Conservation (phyloP, 345 rosid genomes). For the Pistacia atlantica region DNA sequence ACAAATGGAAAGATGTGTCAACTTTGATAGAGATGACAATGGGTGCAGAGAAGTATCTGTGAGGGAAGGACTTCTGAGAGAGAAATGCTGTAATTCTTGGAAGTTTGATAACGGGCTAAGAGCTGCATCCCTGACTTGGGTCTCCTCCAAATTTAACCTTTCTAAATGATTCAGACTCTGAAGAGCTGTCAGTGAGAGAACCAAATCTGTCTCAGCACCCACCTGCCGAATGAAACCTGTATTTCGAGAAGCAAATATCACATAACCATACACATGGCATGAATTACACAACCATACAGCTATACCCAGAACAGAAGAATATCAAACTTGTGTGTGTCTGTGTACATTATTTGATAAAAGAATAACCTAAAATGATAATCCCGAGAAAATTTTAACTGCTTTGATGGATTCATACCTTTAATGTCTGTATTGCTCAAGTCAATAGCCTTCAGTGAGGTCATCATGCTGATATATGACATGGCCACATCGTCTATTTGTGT, state of each 20-base stretch:
- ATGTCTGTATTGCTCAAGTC: conserved; percentile 75
- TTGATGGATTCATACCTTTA: conserved; percentile 49
- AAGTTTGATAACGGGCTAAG: conserved; percentile 51
- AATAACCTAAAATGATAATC: background rate
- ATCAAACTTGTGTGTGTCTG: background rate
- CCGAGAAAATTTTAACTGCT: background rate
- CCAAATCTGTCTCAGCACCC: conserved; percentile 33
- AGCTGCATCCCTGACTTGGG: conserved; percentile 59
- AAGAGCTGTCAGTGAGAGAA: conserved; percentile 51
- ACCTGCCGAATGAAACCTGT: conserved; percentile 57
- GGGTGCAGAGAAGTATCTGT: conserved; percentile 65
- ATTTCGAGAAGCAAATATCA: conserved; percentile 20
- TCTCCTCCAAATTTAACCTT: conserved; percentile 69
- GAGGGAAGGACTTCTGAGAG: conserved; percentile 59
- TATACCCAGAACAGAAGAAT: background rate
- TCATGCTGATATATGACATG: conserved; percentile 53
- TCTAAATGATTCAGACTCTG: conserved; percentile 50
- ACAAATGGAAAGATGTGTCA: conserved; percentile 50
- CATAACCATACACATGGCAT: background rate
- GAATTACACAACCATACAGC: background rate
- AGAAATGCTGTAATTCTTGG: conserved; percentile 53
- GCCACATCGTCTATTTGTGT: conserved; percentile 64
- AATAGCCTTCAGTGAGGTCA: conserved; percentile 60
- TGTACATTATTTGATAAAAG: no score
- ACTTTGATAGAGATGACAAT: conserved; percentile 57